Base-by-base conservation (phyloP, 78 protist species). In the Cavenderia fasciculata region DNA sequence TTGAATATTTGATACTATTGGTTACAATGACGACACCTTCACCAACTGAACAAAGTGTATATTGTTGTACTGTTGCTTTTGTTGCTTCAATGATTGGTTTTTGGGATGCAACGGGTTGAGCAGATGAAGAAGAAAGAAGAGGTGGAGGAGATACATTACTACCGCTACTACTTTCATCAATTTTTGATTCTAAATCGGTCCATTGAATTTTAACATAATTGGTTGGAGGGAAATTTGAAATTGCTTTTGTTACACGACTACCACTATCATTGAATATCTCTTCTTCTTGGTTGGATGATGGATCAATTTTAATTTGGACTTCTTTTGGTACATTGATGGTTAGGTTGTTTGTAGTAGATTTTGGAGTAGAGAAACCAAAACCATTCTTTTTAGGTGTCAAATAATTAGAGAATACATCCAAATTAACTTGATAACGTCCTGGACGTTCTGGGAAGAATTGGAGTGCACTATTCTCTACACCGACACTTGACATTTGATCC, bases 341-440 rank as follows among this genome's bases (percentile, higher is more conserved):
- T 2, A 82, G 21, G 3, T 68, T 38, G 33, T 82, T 82, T 44
- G 56, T 56, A 4, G 90, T 82, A 41, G 90, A 25, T 21, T 68
- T 82, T 49, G 90, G 90, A 7, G 56, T 44, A 2, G 90, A 41
- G 2, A 82, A 41, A 69, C 90, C 90, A 68, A 82, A 74, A 57
- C 90, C 90, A 68, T 82, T 82, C 78, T 82, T 82, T 33, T 82
- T 82, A 16, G 78, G 44, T 2, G 90, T 82, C 34, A 82, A 69
- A 57, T 51, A 82, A 49, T 82, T 82, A 7, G 47, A 66, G 18
- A 82, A 33, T 8, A 82, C 59, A 27, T 82, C 74, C 34, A 82
- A 33, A 2, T 65, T 72, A 5, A 82, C 29, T 8, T 4, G 41
- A 44, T 68, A 82, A 2, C 54, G 23, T 38, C 90, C 90, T n/a